Evolutionary conservation across 768 basidiomycete genomes (phyloP).

Genomic region (Tylopilus balloui): DNA sequence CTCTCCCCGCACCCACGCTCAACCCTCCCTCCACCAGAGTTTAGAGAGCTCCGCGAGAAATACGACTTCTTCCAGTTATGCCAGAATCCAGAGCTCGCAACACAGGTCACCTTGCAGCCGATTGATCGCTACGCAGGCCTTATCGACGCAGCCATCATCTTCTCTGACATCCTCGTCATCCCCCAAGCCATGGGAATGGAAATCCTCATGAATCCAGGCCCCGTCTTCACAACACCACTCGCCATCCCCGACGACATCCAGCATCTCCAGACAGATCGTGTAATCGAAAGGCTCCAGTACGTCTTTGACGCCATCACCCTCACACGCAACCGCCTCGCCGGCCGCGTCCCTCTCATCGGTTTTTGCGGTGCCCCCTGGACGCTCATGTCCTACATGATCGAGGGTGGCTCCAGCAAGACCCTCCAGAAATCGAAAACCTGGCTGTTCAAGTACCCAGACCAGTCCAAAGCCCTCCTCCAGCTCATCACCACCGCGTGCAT

Average conservation of each 20-base stretch:
- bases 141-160: constrained; percentile 95
- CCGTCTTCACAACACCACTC: constrained; percentile 85
- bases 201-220: constrained; percentile 90
- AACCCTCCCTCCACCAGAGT: constrained; percentile 51
- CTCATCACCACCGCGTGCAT: constrained; percentile 87
- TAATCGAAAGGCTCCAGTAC: constrained; percentile 83
- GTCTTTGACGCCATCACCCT: constrained; percentile 89
- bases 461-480: constrained; percentile 70
- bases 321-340: constrained; percentile 75
- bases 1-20: not conserved
- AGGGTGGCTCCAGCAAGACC: constrained; percentile 90
- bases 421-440: constrained; percentile 90
- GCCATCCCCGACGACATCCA: constrained; percentile 66
- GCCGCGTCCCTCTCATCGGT: constrained; percentile 92
- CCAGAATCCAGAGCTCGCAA: constrained; percentile 84
- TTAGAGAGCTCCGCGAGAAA: constrained; percentile 75
- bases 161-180: constrained; percentile 96
- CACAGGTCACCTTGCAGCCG: constrained; percentile 88
- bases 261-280: constrained; percentile 64
- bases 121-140: constrained; percentile 83
- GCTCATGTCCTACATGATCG: constrained; percentile 96
- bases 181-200: constrained; percentile 98
- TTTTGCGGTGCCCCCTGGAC: constrained; percentile 99
- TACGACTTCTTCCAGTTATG: constrained; percentile 97
- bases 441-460: constrained; percentile 86